Conservation (phyloP, 805 yeast species). For the Scheffersomyces spartinae region DNA sequence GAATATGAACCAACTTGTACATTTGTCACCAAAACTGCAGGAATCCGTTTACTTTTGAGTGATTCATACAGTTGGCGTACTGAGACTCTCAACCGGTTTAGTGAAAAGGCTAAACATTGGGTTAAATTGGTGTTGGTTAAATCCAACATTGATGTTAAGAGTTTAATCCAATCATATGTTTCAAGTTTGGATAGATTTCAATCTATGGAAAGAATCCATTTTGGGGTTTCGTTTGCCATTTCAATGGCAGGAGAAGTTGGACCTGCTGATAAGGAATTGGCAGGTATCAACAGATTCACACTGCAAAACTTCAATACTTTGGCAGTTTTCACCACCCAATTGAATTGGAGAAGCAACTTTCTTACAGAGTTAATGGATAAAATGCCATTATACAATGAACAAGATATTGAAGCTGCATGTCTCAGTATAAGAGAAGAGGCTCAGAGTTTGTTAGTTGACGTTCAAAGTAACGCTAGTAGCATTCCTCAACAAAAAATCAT, state of each 20-base stretch:
- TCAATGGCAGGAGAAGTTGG: conserved; percentile 72
- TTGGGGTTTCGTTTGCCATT: conserved; percentile 84
- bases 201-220: conserved; percentile 32
- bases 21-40: conserved; percentile 35
- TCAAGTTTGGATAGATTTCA: conserved; percentile 28
- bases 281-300: conserved; percentile 30
- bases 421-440: conserved; percentile 4
- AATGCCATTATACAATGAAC: conserved; percentile 14
- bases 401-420: conserved; percentile 14
- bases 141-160: conserved; percentile 65
- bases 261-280: conserved; percentile 56
- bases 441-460: conserved; percentile 3
- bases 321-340: conserved; percentile 66
- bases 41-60: conserved; percentile 47
- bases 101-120: conserved; percentile 58
- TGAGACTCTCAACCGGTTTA: conserved; percentile 49
- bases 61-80: conserved; percentile 72
- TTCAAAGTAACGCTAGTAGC: conserved; percentile 2
- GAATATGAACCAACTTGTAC: conserved; percentile 77
- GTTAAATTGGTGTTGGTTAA: conserved; percentile 41
- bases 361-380: conserved; percentile 21
- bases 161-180: conserved; percentile 68
- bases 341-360: conserved; percentile 52
- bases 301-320: conserved; percentile 40
- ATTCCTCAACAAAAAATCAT: conserved; percentile 21